Conservation (phyloP, 2,329 filamentous ascomycete species). For the Aspergillus chevalieri region DNA sequence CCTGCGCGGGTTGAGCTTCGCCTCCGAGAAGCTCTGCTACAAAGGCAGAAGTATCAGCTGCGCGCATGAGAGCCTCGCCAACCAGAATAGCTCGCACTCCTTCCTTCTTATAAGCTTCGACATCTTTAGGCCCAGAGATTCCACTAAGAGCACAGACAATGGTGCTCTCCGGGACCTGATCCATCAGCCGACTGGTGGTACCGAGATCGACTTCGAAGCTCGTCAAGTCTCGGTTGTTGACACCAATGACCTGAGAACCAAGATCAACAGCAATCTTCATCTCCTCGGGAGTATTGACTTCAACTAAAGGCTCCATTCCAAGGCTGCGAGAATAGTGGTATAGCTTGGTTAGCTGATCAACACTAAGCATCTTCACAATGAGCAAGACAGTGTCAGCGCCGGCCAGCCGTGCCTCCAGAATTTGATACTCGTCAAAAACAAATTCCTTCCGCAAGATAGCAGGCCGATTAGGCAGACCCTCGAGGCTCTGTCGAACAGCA, state of each 20-base stretch:
- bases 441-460: constrained; percentile 94
- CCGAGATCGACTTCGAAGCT: constrained; percentile 95
- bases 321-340: constrained; percentile 85
- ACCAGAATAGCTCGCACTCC: constrained; percentile 91
- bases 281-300: constrained; percentile 90
- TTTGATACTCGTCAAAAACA: constrained; percentile 96
- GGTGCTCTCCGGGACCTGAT: constrained; percentile 76
- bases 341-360: constrained; percentile 63
- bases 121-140: constrained; percentile 82
- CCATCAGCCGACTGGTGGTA: constrained; percentile 82
- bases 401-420: constrained; percentile 84
- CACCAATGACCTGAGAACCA: constrained; percentile 85
- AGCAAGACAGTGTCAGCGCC: constrained; percentile 91
- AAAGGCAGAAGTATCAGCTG: constrained; percentile 73
- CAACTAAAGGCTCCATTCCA: constrained; percentile 95
- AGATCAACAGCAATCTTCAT: constrained; percentile 83
- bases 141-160: constrained; percentile 92
- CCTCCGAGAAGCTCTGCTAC: constrained; percentile 74
- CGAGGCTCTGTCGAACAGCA: constrained; percentile 78
- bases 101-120: constrained; percentile 77
- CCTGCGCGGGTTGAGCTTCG: constrained; percentile 19
- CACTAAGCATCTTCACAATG: constrained; percentile 96
- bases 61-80: constrained; percentile 92
- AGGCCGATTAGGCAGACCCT: constrained; percentile 84
- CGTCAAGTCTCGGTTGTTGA: constrained; percentile 95